Evolutionary conservation across 495 filamentous ascomycete genomes (phyloP).

Genomic region (Coniosporium apollinis): DNA sequence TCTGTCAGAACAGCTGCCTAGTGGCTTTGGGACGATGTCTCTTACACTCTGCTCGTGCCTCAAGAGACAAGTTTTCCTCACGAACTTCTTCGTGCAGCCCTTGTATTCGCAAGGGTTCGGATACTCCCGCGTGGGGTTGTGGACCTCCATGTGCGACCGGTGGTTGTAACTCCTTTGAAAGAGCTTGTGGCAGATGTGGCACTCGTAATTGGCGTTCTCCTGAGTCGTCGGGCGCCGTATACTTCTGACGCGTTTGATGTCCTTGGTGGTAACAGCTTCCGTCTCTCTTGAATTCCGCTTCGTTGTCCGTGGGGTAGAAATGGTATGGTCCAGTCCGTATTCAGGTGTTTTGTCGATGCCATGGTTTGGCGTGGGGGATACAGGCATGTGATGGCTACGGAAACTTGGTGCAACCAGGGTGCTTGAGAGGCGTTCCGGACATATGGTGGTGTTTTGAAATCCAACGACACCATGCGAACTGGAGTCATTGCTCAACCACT

Average conservation of each 20-base stretch:
- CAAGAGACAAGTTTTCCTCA: slow-evolving; percentile 69
- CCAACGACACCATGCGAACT: too few relatives aligned
- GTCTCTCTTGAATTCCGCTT: too few relatives aligned
- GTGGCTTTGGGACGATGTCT: not conserved
- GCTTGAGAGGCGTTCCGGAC: too few relatives aligned
- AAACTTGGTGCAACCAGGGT: not conserved
- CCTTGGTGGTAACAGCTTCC: too few relatives aligned
- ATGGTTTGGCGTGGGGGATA: not conserved
- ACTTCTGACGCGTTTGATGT: too few relatives aligned
- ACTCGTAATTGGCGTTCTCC: slow-evolving; percentile 62
- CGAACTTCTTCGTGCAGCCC: slow-evolving; percentile 57
- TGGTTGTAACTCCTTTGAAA: slow-evolving; percentile 87
- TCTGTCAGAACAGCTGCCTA: slow-evolving; percentile 3
- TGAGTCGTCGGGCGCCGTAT: slow-evolving; percentile 45
- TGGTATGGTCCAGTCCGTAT: not conserved
- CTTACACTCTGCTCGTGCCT: slow-evolving; percentile 68
- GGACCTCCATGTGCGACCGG: slow-evolving; percentile 77
- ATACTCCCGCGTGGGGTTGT: slow-evolving; percentile 59
- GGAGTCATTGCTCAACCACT: too few relatives aligned
- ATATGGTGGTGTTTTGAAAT: too few relatives aligned
- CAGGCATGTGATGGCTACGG: not conserved
- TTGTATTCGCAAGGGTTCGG: slow-evolving; percentile 48
- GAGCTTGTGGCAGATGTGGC: slow-evolving; percentile 56
- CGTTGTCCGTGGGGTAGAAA: not conserved
- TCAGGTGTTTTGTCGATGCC: not conserved